A percentile compares a stretch with the other conserved stretches of the same genome.
Conservation (phyloP, 768 basidiomycete species). For the Pholiota microspora region DNA sequence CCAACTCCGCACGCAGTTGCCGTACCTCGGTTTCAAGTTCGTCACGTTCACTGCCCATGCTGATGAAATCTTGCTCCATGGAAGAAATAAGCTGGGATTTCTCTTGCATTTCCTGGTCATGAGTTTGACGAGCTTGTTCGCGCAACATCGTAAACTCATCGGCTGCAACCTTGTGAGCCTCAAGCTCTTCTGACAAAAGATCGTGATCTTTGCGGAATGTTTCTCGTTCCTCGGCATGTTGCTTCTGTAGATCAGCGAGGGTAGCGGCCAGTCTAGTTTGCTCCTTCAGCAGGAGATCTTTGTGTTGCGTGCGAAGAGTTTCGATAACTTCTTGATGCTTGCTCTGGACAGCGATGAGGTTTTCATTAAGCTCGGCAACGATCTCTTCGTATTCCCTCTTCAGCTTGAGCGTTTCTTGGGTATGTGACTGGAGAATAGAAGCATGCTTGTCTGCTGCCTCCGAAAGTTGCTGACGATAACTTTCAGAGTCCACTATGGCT, state of each 20-base stretch:
- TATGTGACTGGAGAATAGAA: conserved; percentile 11
- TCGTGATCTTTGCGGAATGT: conserved; percentile 47
- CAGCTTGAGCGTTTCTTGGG: conserved; percentile 12
- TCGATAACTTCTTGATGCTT: conserved; percentile 18
- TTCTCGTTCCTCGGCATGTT: conserved; percentile 48
- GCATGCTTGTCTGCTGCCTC: conserved; percentile 5
- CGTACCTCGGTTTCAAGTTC: conserved; percentile 45
- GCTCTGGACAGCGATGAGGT: conserved; percentile 17
- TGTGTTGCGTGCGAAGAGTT: conserved; percentile 29
- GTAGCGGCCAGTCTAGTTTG: conserved; percentile 40
- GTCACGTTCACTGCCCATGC: conserved; percentile 42
- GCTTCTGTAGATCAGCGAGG: conserved; percentile 48
- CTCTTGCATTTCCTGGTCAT: conserved; percentile 48
- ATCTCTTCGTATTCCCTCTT: conserved; percentile 49
- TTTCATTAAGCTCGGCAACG: conserved; percentile 36
- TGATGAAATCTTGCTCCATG: conserved; percentile 50
- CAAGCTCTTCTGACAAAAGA: conserved; percentile 54
- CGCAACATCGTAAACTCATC: conserved; percentile 48
- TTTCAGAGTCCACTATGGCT: conserved; percentile 26
- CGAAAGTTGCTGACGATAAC: conserved; percentile 21
- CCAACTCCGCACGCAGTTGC: conserved; percentile 56
- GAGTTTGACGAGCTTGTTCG: conserved; percentile 38
- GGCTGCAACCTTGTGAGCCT: conserved; percentile 52
- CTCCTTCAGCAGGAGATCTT: conserved; percentile 39
- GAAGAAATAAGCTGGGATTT: conserved; percentile 45